Evolutionary conservation across 1,139 yeast genomes (phyloP).

Genomic region (Eremothecium gossypii): DNA sequence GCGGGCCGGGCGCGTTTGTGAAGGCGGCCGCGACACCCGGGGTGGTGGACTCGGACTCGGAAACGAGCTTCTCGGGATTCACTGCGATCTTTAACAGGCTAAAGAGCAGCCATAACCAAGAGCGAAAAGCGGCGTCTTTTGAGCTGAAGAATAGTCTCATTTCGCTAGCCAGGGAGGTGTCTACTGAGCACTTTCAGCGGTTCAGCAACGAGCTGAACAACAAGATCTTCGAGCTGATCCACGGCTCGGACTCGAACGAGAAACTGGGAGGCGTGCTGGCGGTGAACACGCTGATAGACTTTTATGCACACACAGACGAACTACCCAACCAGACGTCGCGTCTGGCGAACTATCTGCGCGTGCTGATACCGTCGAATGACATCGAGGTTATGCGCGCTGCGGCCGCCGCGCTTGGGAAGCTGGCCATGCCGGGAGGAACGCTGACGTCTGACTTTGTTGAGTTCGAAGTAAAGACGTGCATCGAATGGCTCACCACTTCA

Average conservation of each 20-base stretch:
- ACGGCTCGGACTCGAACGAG: conserved; percentile 61
- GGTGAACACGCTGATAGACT: conserved; percentile 75
- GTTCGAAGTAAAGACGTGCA: conserved; percentile 78
- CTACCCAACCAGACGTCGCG: conserved; percentile 85
- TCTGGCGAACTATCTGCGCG: conserved; percentile 77
- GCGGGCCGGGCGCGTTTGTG: conserved; percentile 16
- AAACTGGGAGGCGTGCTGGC: conserved; percentile 89
- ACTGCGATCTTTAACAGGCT: conserved; percentile 25
- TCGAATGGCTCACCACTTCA: conserved; percentile 75
- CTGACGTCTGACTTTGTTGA: conserved; percentile 89
- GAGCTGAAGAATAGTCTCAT: conserved; percentile 61
- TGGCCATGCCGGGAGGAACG: conserved; percentile 85
- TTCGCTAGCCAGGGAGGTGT: conserved; percentile 62
- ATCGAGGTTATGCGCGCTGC: conserved; percentile 80
- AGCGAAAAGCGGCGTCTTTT: conserved; percentile 49
- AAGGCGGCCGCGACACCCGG: conserved; percentile 12
- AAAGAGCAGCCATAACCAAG: conserved; percentile 33
- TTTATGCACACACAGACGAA: conserved; percentile 67
- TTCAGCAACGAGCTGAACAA: conserved; percentile 83
- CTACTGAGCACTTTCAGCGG: conserved; percentile 70
- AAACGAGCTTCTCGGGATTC: conserved; percentile 22
- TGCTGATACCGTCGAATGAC: conserved; percentile 74
- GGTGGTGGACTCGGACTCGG: conserved; percentile 17
- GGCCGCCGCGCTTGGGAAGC: conserved; percentile 73
- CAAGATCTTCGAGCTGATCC: conserved; percentile 75